Conservation (phyloP, 345 rosid genomes). For the Stellera chamaejasme region DNA sequence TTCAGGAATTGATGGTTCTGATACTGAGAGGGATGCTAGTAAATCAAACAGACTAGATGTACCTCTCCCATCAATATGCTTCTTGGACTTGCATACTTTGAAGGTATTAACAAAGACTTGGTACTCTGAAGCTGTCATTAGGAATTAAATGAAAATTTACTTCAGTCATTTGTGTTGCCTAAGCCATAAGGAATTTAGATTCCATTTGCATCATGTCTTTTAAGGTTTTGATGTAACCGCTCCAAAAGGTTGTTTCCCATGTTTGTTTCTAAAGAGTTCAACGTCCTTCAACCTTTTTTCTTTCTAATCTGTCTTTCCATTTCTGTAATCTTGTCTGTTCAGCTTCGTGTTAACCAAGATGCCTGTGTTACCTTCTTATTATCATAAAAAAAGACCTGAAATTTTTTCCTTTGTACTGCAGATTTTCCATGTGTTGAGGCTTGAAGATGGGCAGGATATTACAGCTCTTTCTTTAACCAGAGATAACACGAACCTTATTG, state of each 20-base stretch:
- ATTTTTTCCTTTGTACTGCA: conserved; percentile 16
- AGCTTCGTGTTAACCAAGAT: no score
- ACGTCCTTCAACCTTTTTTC: no score
- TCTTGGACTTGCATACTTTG: conserved; percentile 66
- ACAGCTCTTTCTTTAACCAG: conserved; percentile 69
- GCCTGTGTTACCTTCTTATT: conserved; percentile 1
- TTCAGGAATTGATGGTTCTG: conserved; percentile 25
- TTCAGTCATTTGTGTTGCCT: no score
- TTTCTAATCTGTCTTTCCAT: no score
- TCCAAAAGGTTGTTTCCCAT: no score
- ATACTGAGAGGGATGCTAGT: conserved; percentile 27
- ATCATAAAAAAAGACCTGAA: background rate
- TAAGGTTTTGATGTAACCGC: no score
- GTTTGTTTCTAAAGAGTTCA: no score
- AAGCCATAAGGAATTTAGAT: no score
- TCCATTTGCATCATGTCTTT: no score
- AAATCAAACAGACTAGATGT: conserved; percentile 39
- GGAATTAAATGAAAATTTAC: no score
- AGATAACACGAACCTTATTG: conserved; percentile 86
- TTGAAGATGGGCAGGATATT: conserved; percentile 69
- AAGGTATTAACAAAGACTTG: conserved; percentile 36
- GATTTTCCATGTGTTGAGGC: conserved; percentile 71
- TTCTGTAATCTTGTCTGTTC: no score
- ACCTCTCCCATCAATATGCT: conserved; percentile 72
- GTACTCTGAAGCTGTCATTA: background rate